These are phyloP conservation scores for Taphrina flavorubra DNA, from an alignment of 1,139 yeast genomes.

Conservation along the genomic window DNA sequence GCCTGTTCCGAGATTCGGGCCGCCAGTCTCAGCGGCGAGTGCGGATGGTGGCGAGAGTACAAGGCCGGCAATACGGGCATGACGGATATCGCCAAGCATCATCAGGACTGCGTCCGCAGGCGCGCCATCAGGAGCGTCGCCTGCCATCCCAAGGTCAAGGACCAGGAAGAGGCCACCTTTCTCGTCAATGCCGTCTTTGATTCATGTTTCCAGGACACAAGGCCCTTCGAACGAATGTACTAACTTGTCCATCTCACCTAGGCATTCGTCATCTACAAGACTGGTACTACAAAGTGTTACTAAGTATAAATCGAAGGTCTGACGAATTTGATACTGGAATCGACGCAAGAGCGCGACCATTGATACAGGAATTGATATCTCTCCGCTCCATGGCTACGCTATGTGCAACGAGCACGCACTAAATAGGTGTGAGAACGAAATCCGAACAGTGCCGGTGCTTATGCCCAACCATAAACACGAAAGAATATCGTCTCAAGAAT, in stretches of 20 bases:
- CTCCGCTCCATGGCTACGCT: no score
- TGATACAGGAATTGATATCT: no score
- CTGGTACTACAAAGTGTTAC: no score
- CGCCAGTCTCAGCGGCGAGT: constrained; percentile 90
- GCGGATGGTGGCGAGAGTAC: constrained; percentile 86
- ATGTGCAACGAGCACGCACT: no score
- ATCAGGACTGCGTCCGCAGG: constrained; percentile 86
- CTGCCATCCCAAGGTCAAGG: constrained; percentile 82
- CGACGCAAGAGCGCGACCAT: no score
- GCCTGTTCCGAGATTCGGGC: constrained; percentile 93
- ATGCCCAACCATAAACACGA: no score
- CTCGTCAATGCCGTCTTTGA: constrained; percentile 89
- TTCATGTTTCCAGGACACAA: constrained; percentile 89
- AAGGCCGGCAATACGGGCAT: constrained; percentile 57
- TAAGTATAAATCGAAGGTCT: no score
- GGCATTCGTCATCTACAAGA: no score
- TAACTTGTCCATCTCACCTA: neutral
- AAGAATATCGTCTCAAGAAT: no score
- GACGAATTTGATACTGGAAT: no score
- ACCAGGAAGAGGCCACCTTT: constrained; percentile 72
- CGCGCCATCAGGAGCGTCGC: constrained; percentile 83
- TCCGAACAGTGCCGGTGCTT: no score
- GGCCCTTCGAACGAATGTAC: constrained; percentile 83
- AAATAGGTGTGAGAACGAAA: no score
- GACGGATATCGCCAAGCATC: constrained; percentile 74